Evolutionary conservation across 192 early-diverging fungal genomes (phyloP).

Genomic region (Mortierella antarctica): DNA sequence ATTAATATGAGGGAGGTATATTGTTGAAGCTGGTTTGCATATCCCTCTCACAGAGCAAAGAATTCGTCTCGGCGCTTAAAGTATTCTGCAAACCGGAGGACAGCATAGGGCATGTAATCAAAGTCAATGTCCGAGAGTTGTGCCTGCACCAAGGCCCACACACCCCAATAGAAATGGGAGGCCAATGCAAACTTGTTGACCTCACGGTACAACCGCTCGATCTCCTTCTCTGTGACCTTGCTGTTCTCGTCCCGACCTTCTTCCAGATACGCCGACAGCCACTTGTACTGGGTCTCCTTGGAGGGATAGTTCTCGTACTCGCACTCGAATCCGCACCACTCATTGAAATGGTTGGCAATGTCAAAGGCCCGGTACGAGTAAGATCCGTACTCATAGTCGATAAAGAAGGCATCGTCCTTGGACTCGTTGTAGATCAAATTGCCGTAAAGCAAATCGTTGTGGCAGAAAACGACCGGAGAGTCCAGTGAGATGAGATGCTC

Average conservation of each 20-base stretch:
- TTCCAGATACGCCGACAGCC: constrained; percentile 82
- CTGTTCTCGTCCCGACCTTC: constrained; percentile 43
- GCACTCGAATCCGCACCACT: constrained; percentile 92
- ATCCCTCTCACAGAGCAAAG: constrained; percentile 36
- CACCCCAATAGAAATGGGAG: constrained; percentile 94
- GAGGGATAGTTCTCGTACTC: constrained; percentile 87
- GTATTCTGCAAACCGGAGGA: constrained; percentile 84
- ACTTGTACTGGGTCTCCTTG: constrained; percentile 74
- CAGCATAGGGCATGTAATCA: constrained; percentile 93
- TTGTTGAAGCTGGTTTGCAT: background rate
- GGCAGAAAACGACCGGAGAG: constrained; percentile 89
- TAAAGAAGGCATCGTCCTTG: constrained; percentile 77
- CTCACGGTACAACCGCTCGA: constrained; percentile 77
- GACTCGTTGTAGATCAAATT: constrained; percentile 85
- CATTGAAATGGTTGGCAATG: constrained; percentile 97
- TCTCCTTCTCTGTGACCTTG: constrained; percentile 53
- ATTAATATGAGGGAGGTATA: background rate
- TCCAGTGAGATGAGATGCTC: constrained; percentile 64
- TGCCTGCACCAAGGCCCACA: constrained; percentile 86
- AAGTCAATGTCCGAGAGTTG: constrained; percentile 93
- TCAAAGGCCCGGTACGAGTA: constrained; percentile 92
- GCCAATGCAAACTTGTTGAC: constrained; percentile 87
- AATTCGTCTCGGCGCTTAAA: constrained; percentile 65
- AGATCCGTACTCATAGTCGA: constrained; percentile 94
- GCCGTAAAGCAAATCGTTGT: constrained; percentile 92